Base-by-base conservation (phyloP, 1,284 basidiomycete species). In the Tilletia indica region DNA sequence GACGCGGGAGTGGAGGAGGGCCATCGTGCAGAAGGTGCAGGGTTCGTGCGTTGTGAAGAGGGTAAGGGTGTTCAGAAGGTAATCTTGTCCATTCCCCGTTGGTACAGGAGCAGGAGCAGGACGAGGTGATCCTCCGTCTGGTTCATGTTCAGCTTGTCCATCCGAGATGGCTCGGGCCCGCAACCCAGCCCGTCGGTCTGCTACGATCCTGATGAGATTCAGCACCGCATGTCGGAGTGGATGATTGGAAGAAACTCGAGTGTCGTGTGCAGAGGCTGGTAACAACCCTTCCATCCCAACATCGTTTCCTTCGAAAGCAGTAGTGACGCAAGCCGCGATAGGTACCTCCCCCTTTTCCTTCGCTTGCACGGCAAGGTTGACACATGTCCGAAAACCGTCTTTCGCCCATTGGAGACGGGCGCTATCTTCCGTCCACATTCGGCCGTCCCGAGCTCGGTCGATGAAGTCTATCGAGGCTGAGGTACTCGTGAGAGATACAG, bases 11-110 rank as follows among this genome's bases (percentile, higher is more conserved):
- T 84, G 82, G 19, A 84, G 70, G 2, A 84, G 76, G 0, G 82
- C 79, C 82, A 84, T 84, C 34, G 73, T 73, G 75, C 82, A 84
- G 68, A 78, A 80, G 3, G 79, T 71, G 71, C 82, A 84, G 9
- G 82, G 82, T 70, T 84, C 82, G 72, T 82, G 80, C 34, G 82
- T 79, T 0, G 76, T 73, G 54, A 83, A 84, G 2, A 84, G 73
- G 2, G 75, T 69, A 0, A 83, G 74, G 1, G 72, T 70, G 36
- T 77, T 83, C 5, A 84, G 76, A 38, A 84, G 76, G 73, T 84
- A 84, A 71, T 84, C 82, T 68, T 73, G 70, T 0, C 80, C 80
- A 69, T 82, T 83, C 48, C 38, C 58, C 70, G 48, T 72, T 68
- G 31, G 69, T 47, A 2, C 70, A 67, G 16, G 71, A 71, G 42